These are phyloP conservation scores for Smallanthus sonchifolius DNA, from an alignment of 129 eudicot species.

Conservation along the genomic window DNA sequence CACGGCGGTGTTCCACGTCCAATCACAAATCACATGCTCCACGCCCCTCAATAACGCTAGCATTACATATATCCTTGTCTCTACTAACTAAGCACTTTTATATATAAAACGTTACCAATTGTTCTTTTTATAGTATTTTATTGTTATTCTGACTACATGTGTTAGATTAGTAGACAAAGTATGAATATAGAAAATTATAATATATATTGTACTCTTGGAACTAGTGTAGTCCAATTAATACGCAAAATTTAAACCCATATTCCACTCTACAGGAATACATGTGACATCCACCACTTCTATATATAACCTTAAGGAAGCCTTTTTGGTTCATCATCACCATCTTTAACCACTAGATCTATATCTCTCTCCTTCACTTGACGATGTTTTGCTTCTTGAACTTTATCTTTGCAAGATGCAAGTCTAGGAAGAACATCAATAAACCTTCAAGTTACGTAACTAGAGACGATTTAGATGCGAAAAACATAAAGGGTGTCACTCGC, in stretches of 20 bases:
- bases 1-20: too few species aligned
- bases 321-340: neutral
- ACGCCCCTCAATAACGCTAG: too few species aligned
- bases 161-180: too few species aligned
- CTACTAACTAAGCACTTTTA: too few species aligned
- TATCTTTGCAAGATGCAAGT: neutral
- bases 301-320: neutral
- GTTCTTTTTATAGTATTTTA: neutral
- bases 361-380: neutral
- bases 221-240: conserved; percentile 8
- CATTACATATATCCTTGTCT: too few species aligned
- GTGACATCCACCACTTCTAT: neutral
- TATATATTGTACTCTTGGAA: neutral
- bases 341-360: neutral
- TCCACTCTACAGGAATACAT: conserved; percentile 1
- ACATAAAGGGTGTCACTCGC: neutral
- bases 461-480: conserved; percentile 10
- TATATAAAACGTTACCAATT: neutral
- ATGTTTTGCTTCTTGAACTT: conserved; percentile 19
- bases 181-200: neutral
- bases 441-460: conserved; percentile 1
- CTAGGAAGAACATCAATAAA: conserved; percentile 1
- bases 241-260: conserved; percentile 1
- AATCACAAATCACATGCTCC: too few species aligned
- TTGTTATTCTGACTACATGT: neutral